Evolutionary conservation across 2,329 filamentous ascomycete genomes (phyloP).

Genomic region (Alternaria sp.): DNA sequence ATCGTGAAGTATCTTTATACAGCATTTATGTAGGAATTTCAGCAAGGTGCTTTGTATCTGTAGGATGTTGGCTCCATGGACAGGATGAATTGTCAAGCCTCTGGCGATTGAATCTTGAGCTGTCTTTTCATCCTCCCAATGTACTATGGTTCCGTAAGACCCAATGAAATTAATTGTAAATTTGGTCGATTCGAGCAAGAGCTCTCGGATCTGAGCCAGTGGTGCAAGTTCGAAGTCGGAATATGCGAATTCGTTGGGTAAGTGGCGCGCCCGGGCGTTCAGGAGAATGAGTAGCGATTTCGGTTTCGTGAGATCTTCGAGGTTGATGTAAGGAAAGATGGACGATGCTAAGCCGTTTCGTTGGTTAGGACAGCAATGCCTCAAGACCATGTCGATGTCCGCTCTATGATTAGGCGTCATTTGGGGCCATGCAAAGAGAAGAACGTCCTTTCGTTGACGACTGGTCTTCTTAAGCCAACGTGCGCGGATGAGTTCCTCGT

Average conservation of each 20-base stretch:
- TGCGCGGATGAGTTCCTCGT: not conserved
- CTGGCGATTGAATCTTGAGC: no score
- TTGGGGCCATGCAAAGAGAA: not conserved
- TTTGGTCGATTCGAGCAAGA: not conserved
- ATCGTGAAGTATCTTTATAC: no score
- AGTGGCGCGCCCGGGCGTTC: slow-evolving; percentile 60
- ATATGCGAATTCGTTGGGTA: slow-evolving; percentile 58
- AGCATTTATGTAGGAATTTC: no score
- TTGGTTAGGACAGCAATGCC: slow-evolving; percentile 21
- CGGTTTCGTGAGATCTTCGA: slow-evolving; percentile 61
- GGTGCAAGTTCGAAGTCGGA: slow-evolving; percentile 52
- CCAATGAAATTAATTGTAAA: no score
- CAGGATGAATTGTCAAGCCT: no score
- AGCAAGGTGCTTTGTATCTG: no score
- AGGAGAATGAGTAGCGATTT: slow-evolving; percentile 60
- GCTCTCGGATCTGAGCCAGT: not conserved
- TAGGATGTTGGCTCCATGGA: no score
- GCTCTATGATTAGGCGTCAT: slow-evolving; percentile 58
- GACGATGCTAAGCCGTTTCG: slow-evolving; percentile 31
- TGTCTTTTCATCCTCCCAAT: no score
- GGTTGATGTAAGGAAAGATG: slow-evolving; percentile 65
- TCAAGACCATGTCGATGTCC: slow-evolving; percentile 54
- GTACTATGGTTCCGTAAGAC: no score
- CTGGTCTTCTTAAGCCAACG: slow-evolving; percentile 1
- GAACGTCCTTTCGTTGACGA: not conserved